Evolutionary conservation across 1,139 yeast species (phyloP).

Genomic region (Diutina scorzettiae): DNA sequence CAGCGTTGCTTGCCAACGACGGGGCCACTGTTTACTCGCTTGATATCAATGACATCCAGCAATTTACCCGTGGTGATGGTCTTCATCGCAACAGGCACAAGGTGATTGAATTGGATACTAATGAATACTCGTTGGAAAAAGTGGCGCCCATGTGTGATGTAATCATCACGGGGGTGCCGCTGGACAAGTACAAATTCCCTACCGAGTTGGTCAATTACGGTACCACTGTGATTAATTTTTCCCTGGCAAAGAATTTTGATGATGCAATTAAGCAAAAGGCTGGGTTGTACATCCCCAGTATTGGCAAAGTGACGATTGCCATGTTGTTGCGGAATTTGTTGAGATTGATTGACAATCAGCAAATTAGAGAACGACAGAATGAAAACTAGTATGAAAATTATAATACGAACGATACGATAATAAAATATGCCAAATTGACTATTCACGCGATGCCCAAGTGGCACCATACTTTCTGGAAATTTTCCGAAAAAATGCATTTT

Average conservation of each 20-base stretch:
- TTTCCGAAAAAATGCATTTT: too few species aligned
- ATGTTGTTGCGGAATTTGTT: conserved; percentile 84
- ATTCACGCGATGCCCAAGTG: too few species aligned
- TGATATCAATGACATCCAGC: conserved; percentile 78
- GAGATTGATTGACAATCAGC: conserved; percentile 60
- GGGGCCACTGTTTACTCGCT: conserved; percentile 94
- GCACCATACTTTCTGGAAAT: too few species aligned
- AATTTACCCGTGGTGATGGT: conserved; percentile 90
- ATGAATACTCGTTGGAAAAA: conserved; percentile 39
- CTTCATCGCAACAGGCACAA: conserved; percentile 72
- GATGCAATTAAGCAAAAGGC: conserved; percentile 75
- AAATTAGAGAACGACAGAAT: conserved; percentile 11
- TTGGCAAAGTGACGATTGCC: conserved; percentile 91
- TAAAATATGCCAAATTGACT: too few species aligned
- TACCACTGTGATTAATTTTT: conserved; percentile 80
- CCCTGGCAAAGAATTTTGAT: conserved; percentile 78
- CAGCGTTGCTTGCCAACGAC: conserved; percentile 90
- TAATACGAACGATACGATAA: too few species aligned
- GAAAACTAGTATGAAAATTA: too few species aligned
- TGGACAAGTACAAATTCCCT: conserved; percentile 74
- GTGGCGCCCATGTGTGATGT: conserved; percentile 76
- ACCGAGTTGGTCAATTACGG: conserved; percentile 72
- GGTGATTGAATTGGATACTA: conserved; percentile 54
- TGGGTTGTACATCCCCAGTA: conserved; percentile 84
- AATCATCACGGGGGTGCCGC: conserved; percentile 91